Base-by-base conservation (phyloP, 192 early-diverging fungal genomes). In the Dissophora globulifera region DNA sequence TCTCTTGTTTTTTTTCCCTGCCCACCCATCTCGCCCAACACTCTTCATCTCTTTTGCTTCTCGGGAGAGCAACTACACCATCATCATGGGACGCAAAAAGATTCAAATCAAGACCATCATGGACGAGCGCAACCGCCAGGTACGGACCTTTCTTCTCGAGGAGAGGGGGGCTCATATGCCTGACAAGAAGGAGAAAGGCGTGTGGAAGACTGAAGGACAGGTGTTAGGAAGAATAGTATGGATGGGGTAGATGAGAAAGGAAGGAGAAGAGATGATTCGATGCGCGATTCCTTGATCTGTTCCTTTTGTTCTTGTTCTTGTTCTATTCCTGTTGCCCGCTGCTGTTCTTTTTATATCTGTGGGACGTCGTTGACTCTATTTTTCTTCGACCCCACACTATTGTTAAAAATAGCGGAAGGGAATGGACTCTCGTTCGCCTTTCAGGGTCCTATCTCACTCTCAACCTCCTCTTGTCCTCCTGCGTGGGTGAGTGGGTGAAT, bases 71-170 rank as follows among this genome's bases (percentile, higher is more conserved):
- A 38, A 38, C 35, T 9, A 13, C 13, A 38, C 35, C 13, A 13
- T 38, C 47, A 81, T 49, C 32, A 97, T 97, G 95, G 95, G 95
- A 57, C 83, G 95, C 25, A 96, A 95, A 83, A 96, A 96, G 86
- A 96, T 97, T 78, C 91, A 94, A 69, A 97, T 97, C 79, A 87
- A 93, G 72, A 86, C 84, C 64, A 97, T 97, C 67, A 82, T 84
- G 71, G 93, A 97, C 71, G 94, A 97, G 71, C 86, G 95, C 52
- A 95, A 94, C 85, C 84, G 94, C 47, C 94, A 95, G 83, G 94
- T 96, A 85, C 62, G 30, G 35, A 40, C 9, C 46, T 29, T n/a
- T n/a, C n/a, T n/a, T n/a, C n/a, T n/a, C n/a, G n/a, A n/a, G n/a
- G n/a, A n/a, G n/a, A n/a, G n/a, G n/a, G n/a, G n/a, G n/a, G n/a